These are phyloP conservation scores for Microsporum canis DNA, from an alignment of 2,329 filamentous ascomycete species.

Conservation along the genomic window DNA sequence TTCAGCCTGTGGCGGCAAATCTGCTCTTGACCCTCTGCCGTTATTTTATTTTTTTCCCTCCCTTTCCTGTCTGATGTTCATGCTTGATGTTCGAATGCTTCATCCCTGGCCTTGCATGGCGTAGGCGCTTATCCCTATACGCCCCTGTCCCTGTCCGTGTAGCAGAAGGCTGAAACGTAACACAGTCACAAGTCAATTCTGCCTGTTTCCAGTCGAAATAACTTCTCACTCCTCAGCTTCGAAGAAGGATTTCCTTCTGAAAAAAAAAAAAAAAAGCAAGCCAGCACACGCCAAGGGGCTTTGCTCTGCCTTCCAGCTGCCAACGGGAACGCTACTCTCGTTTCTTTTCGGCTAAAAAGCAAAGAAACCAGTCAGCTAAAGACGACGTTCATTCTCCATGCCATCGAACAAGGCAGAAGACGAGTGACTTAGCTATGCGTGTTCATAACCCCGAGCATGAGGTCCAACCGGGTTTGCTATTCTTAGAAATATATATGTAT, in stretches of 20 bases:
- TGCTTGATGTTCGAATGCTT: not conserved
- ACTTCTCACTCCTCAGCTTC: not conserved
- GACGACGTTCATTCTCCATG: not conserved
- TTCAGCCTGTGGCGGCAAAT: not conserved
- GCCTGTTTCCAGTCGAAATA: not conserved
- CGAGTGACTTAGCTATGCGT: not conserved
- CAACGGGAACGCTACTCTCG: not conserved
- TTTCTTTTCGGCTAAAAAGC: constrained; percentile 1
- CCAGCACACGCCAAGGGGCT: not conserved
- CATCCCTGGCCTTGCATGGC: not conserved
- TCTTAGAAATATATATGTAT: not conserved
- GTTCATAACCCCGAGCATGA: not conserved
- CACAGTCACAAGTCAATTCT: not conserved
- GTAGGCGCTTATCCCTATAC: not conserved
- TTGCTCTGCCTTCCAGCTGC: not conserved
- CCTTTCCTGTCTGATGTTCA: not conserved
- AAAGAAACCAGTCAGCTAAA: not conserved
- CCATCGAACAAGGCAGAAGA: not conserved
- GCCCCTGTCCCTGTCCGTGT: not conserved
- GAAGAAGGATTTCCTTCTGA: not conserved
- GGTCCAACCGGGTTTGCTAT: not conserved
- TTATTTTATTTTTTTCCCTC: not conserved
- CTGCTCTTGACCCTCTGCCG: not conserved
- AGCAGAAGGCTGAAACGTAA: not conserved
- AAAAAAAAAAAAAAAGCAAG: not conserved